Evolutionary conservation across 2,329 filamentous ascomycete genomes (phyloP).

Genomic region (Cryphonectria japonica): DNA sequence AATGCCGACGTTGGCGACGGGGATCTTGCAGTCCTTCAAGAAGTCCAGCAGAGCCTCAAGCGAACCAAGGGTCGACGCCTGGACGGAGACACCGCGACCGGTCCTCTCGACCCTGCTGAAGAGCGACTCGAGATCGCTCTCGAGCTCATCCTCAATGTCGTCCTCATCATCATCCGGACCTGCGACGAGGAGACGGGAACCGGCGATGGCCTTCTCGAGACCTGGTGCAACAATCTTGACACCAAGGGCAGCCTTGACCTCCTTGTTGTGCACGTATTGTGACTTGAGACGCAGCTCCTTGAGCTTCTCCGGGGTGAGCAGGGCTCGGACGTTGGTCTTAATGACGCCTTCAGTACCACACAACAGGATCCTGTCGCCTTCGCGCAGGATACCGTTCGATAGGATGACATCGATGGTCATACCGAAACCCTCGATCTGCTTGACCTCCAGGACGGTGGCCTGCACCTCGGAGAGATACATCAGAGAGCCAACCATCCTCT

Average conservation of each 20-base stretch:
- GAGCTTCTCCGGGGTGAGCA: slow-evolving; percentile 89
- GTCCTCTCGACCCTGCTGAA: slow-evolving; percentile 91
- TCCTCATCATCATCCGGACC: slow-evolving; percentile 96
- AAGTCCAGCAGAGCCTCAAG: slow-evolving; percentile 96
- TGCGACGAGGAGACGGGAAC: slow-evolving; percentile 91
- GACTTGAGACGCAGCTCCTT: slow-evolving; percentile 96
- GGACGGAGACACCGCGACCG: slow-evolving; percentile 92
- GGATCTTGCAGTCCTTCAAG: slow-evolving; percentile 93
- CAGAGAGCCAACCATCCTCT: slow-evolving; percentile 93
- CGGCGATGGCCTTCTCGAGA: slow-evolving; percentile 93
- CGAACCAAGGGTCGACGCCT: slow-evolving; percentile 95
- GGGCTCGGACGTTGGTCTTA: slow-evolving; percentile 89
- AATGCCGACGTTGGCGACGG: slow-evolving; percentile 95
- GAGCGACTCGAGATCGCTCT: slow-evolving; percentile 88
- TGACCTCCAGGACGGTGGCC: slow-evolving; percentile 97
- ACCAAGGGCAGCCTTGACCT: slow-evolving; percentile 96
- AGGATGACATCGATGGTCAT: slow-evolving; percentile 98
- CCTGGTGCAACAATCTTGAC: slow-evolving; percentile 98
- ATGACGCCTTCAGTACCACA: slow-evolving; percentile 98
- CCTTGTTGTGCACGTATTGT: slow-evolving; percentile 97
- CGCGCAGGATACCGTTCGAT: slow-evolving; percentile 90
- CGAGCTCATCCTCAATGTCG: slow-evolving; percentile 94
- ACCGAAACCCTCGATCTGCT: slow-evolving; percentile 97
- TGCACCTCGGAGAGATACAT: slow-evolving; percentile 99
- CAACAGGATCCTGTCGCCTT: slow-evolving; percentile 92